Percentiles rank a stretch among this genome's conserved stretches.
phyloP scores from a whole-genome alignment of 345 rosid genomes.

The Alliaria petiolata region DNA sequence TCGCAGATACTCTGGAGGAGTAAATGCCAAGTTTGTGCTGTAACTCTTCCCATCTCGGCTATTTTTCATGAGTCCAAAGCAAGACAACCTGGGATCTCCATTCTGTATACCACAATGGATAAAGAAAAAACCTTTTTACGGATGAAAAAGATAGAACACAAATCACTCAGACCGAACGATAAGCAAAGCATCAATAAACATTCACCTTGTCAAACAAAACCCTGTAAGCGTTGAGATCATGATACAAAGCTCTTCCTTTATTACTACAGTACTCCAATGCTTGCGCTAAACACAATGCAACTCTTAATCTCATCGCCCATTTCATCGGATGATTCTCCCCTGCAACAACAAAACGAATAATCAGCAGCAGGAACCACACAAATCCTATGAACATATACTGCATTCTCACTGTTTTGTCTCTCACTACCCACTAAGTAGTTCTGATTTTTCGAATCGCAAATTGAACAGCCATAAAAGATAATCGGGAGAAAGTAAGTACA shows the following conservation, averaged over 20 bases:
- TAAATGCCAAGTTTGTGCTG: constrained; percentile 95
- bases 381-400: neutral
- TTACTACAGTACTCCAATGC: constrained; percentile 83
- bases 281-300: constrained; percentile 84
- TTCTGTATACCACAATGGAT: constrained; percentile 44
- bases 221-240: constrained; percentile 94
- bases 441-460: neutral
- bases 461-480: neutral
- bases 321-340: constrained; percentile 99
- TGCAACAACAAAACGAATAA: constrained; percentile 14
- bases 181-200: neutral
- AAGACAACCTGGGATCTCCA: constrained; percentile 90
- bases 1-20: constrained; percentile 96
- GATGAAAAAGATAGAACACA: neutral
- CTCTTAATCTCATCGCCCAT: constrained; percentile 97
- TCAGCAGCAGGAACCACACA: neutral
- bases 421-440: neutral
- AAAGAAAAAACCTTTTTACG: neutral
- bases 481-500: constrained; percentile 33
- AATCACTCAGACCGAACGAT: neutral
- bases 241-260: constrained; percentile 90
- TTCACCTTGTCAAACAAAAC: constrained; percentile 84
- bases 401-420: neutral
- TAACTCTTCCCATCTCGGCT: constrained; percentile 99
- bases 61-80: constrained; percentile 97